Evolutionary conservation across 805 yeast species (phyloP).

Genomic region (Ogataea ganodermae): DNA sequence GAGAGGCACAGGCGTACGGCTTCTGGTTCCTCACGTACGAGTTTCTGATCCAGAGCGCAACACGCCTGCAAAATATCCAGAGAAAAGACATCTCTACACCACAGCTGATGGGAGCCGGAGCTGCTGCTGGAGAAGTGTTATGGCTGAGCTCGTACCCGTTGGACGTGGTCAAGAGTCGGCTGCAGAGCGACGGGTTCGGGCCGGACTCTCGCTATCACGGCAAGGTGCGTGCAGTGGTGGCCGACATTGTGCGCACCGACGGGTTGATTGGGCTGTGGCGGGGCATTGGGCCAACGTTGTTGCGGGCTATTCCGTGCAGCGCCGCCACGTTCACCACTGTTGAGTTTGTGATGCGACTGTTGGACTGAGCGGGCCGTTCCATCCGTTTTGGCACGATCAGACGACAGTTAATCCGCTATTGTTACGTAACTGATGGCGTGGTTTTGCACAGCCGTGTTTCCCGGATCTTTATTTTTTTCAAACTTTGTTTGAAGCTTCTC

Average conservation of each 20-base stretch:
- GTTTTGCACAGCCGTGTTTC: constrained; percentile 1
- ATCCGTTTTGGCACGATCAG: too few relatives aligned
- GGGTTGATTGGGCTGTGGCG: constrained; percentile 61
- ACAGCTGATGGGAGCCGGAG: constrained; percentile 59
- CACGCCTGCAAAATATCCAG: constrained; percentile 36
- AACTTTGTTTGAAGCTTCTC: not conserved
- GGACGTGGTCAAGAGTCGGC: constrained; percentile 52
- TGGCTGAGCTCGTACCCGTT: constrained; percentile 60
- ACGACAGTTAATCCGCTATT: too few relatives aligned
- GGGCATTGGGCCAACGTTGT: constrained; percentile 59
- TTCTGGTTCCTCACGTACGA: constrained; percentile 73
- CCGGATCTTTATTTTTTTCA: too few relatives aligned
- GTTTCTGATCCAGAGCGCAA: constrained; percentile 46
- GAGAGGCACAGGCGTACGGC: constrained; percentile 76
- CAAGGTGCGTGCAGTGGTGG: constrained; percentile 37
- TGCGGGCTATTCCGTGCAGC: constrained; percentile 64
- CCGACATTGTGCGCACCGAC: constrained; percentile 41
- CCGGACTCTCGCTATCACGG: constrained; percentile 45
- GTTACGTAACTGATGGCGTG: constrained; percentile 1
- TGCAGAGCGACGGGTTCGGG: constrained; percentile 58
- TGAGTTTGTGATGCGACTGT: constrained; percentile 60
- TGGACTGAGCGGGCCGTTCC: constrained; percentile 40
- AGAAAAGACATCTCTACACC: constrained; percentile 55
- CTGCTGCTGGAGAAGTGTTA: constrained; percentile 65
- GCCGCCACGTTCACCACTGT: constrained; percentile 81